Base-by-base conservation (phyloP, 2,329 filamentous ascomycete species). In the Dendrostoma leiphaemia region DNA sequence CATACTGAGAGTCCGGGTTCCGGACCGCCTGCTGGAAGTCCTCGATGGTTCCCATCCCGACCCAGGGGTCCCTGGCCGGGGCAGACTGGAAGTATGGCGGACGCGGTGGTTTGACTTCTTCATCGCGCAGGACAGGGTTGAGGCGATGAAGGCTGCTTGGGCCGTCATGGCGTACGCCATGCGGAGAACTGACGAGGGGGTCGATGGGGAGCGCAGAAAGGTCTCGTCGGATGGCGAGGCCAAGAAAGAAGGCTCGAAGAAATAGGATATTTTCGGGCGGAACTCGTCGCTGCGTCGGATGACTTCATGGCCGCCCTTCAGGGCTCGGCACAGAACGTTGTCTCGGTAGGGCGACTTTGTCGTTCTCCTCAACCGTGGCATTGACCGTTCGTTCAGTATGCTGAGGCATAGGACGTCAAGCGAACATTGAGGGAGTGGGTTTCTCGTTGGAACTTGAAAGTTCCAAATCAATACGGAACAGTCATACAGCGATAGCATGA, bases 61-160 rank as follows among this genome's bases (percentile, higher is more conserved):
- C 32, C 59, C 56, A 3, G 61, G 53, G 5, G 59, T 52, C 8
- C 66, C 69, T 55, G 76, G 74, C 66, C 83, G 80, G 78, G 79
- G 74, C 9, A 72, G 71, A 59, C 67, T 86, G 2, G 72, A 78
- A 60, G 72, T 84, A 32, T 80, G 79, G 74, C 75, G 83, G 57
- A 85, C 80, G 58, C 71, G 65, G 35, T 87, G 84, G 84, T 85
- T 74, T 61, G 84, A 87, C 62, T 66, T 86, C 10, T 86, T 85
- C 61, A 60, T 76, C 45, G 63, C 67, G 0, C 72, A 79, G 21
- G 78, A 86, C 51, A 68, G 84, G 43, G 63, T 85, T 24, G 75
- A 76, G 59, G 83, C 82, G 3, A 78, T 86, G 78, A 69, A 74
- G 58, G 58, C 80, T 9, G 60, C 85, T 1, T 87, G 84, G 83